phyloP scores from a whole-genome alignment of 345 rosid genomes.

The Brassica cretica region DNA sequence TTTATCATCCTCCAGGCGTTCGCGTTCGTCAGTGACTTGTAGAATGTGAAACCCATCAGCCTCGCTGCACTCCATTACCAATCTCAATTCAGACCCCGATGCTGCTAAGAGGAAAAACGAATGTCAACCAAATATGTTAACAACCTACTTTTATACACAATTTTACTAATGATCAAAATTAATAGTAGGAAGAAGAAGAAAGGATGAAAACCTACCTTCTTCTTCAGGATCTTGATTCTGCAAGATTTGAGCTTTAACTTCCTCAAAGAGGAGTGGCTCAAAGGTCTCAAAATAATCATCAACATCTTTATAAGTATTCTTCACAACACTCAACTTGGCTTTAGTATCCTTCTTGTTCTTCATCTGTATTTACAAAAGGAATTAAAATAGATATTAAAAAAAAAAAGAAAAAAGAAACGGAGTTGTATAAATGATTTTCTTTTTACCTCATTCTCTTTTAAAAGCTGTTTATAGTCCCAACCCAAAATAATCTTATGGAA shows the following conservation, averaged over 20 bases:
- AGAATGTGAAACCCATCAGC: conserved; percentile 69
- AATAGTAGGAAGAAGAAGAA: background rate
- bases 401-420: background rate
- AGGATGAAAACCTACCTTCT: conserved; percentile 52
- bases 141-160: background rate
- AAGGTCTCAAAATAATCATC: conserved; percentile 80
- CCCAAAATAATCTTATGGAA: conserved; percentile 70
- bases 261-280: conserved; percentile 90
- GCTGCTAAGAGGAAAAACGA: conserved; percentile 37
- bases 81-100: conserved; percentile 58
- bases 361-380: conserved; percentile 30
- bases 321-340: conserved; percentile 53
- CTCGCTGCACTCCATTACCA: conserved; percentile 74
- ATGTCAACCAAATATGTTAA: background rate
- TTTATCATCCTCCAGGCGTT: conserved; percentile 50
- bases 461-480: conserved; percentile 78
- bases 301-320: conserved; percentile 61
- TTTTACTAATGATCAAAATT: no score
- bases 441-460: conserved; percentile 48
- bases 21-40: conserved; percentile 58
- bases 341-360: conserved; percentile 34
- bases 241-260: conserved; percentile 85
- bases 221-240: conserved; percentile 76
- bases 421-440: background rate
- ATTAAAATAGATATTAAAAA: background rate